Base-by-base conservation (phyloP, 2,329 filamentous ascomycete species). In the Ramularia endophylla region DNA sequence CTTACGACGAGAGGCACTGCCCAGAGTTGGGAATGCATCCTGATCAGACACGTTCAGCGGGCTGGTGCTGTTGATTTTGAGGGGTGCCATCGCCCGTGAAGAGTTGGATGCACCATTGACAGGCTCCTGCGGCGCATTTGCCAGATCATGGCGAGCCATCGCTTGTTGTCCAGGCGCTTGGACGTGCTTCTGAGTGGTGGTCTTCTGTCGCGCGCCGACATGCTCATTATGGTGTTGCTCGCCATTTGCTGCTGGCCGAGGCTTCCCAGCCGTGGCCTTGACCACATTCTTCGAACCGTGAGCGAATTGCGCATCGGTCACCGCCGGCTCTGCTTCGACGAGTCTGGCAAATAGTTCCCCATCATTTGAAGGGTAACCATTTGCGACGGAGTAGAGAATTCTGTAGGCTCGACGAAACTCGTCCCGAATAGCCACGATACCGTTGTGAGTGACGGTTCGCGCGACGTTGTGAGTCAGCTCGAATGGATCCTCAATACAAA, bases 401-500 rank as follows among this genome's bases (percentile, higher is more conserved):
- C 77, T 71, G 77, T 85, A 85, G 2, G 86, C 87, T 15, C 87
- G 76, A 13, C 86, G 75, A 57, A 94, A 92, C 64, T 95, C 87
- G 54, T 92, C 83, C 29, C 86, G 74, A 45, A 94, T 92, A 1
- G 82, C 76, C 1, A 86, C 81, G 48, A 94, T 86, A 35, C 87
- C 87, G 46, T 81, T 77, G 56, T 90, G 85, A 5, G 83, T 88
- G 1, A 95, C 87, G 0, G 87, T 94, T 36, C 87, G 74, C 3
- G 85, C 89, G 25, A 95, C 84, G 54, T 95, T 95, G 64, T 95
- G 87, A 29, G 87, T 81, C 2, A 81, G 66, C 66, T 95, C 87
- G 56, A 95, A 95, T 0, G 89, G 89, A 60, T 95, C 89, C 60
- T 95, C 89, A 46, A 95, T 89, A 22, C 87, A 86, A 51, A 95